Evolutionary conservation across 1,284 basidiomycete genomes (phyloP), one percentile per base, ranked within the genome.

Genomic region (Phylloboletellus chloephorus): DNA sequence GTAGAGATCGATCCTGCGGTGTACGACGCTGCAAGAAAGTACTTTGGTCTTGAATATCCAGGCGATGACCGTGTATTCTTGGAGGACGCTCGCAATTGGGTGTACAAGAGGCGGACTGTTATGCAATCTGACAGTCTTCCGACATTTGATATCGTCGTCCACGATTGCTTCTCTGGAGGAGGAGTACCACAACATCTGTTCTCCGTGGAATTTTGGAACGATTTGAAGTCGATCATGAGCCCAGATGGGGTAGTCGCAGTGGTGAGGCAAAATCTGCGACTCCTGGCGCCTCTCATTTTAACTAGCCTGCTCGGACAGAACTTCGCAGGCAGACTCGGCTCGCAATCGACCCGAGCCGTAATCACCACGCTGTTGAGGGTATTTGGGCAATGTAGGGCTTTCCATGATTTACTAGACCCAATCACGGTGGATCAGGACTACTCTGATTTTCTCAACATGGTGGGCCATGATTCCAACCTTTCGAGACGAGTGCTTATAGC

Each of bases 131-230:
- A 60, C 36, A 49, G 36, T 10, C 48, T 51, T 37, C 54, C 63
- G 22, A 59, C 58, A 17, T 95, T 79, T 59, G 86, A 88, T 58
- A 79, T 87, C 51, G 75, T 92, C 13, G 69, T 95, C 0, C 93
- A 97, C 54, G 93, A 95, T 56, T 88, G 86, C 52, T 96, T 95
- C 63, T 90, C 89, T 8, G 92, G 91, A 3, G 93, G 92, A 3
- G 76, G 77, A 15, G 79, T 96, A 3, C 90, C 92, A 0, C 68
- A 79, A 12, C 80, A 89, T 53, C 67, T 96, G 30, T 95, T 86
- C 63, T 88, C 90, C 0, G 38, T 72, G 17, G 80, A 90, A 50
- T 93, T 93, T 57, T 94, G 89, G 88, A 47, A 68, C 25, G 78
- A 81, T 41, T 60, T 93, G 34, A 80, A 78, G 53, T 57, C 60